A percentile compares a stretch with the other conserved stretches of the same genome.
Evolutionary conservation across 768 basidiomycete genomes (phyloP).

Genomic region (Phanerochaete carnosa): DNA sequence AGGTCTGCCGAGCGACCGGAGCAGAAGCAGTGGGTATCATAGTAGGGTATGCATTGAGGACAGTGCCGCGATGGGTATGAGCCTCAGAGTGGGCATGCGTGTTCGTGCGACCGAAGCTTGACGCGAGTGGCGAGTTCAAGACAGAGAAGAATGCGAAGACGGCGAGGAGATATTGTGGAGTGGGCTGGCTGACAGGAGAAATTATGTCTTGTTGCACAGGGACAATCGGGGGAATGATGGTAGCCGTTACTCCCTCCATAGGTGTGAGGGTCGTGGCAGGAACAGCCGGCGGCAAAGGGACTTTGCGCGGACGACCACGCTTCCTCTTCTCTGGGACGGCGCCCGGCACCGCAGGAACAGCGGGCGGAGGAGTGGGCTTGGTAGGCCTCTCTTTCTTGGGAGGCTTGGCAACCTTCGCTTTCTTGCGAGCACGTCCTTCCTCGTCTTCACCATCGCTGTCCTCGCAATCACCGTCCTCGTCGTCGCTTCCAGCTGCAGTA

Average conservation of each 20-base stretch:
- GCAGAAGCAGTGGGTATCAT: slow-evolving; percentile 17
- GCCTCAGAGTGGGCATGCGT: slow-evolving; percentile 18
- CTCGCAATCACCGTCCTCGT: slow-evolving; percentile 52
- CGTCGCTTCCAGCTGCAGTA: slow-evolving; percentile 39
- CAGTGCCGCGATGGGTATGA: slow-evolving; percentile 59
- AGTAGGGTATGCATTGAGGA: slow-evolving; percentile 38
- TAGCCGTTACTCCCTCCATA: slow-evolving; percentile 9
- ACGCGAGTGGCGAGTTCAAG: slow-evolving; percentile 71
- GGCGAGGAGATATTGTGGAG: slow-evolving; percentile 72
- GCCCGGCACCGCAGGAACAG: slow-evolving; percentile 28
- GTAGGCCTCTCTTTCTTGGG: slow-evolving; percentile 40
- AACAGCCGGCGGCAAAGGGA: slow-evolving; percentile 44
- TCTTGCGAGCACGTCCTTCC: slow-evolving; percentile 60
- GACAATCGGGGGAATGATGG: slow-evolving; percentile 11
- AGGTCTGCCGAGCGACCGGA: slow-evolving; percentile 20
- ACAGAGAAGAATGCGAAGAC: slow-evolving; percentile 84
- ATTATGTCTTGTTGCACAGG: slow-evolving; percentile 14
- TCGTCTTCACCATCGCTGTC: slow-evolving; percentile 36
- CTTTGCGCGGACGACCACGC: slow-evolving; percentile 78
- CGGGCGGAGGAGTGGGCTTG: slow-evolving; percentile 27
- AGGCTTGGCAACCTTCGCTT: slow-evolving; percentile 45
- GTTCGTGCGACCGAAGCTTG: slow-evolving; percentile 32
- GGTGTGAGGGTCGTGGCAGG: slow-evolving; percentile 18
- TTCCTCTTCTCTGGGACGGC: slow-evolving; percentile 73
- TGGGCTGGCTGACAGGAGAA: slow-evolving; percentile 15